Conservation (phyloP, 345 rosid species). For the Chamaenerion angustifolium region DNA sequence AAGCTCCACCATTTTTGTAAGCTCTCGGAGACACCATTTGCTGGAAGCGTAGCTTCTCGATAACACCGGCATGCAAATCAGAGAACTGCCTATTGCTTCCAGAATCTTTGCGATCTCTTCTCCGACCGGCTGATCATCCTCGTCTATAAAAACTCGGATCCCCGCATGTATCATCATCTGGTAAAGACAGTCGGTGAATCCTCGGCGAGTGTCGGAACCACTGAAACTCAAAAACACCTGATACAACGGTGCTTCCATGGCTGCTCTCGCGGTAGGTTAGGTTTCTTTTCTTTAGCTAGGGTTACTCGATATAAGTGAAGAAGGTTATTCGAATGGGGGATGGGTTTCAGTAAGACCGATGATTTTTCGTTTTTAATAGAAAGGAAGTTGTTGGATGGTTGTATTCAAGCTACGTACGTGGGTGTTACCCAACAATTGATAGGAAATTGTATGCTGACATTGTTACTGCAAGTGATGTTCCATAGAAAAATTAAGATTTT, state of each 20-base stretch:
- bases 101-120: constrained; percentile 1
- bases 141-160: constrained; percentile 6
- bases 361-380: no score
- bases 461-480: no score
- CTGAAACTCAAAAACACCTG: constrained; percentile 5
- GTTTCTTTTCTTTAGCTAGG: no score
- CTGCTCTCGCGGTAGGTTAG: no score
- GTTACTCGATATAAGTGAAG: no score
- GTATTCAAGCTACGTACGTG: no score
- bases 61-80: neutral
- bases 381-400: no score
- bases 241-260: neutral
- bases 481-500: no score
- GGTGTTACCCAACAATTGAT: no score
- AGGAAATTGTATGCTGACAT: no score
- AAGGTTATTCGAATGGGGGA: no score
- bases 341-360: no score
- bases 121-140: constrained; percentile 1
- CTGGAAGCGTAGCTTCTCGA: constrained; percentile 1
- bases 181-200: constrained; percentile 3
- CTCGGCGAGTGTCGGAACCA: constrained; percentile 4
- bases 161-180: neutral
- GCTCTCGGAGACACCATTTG: constrained; percentile 3
- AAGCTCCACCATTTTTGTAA: neutral
- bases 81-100: neutral